Percentiles rank a stretch among this genome's conserved stretches.
phyloP scores from a whole-genome alignment of 176 grass and related monocot genomes.

The Bothriochloa decipiens region DNA sequence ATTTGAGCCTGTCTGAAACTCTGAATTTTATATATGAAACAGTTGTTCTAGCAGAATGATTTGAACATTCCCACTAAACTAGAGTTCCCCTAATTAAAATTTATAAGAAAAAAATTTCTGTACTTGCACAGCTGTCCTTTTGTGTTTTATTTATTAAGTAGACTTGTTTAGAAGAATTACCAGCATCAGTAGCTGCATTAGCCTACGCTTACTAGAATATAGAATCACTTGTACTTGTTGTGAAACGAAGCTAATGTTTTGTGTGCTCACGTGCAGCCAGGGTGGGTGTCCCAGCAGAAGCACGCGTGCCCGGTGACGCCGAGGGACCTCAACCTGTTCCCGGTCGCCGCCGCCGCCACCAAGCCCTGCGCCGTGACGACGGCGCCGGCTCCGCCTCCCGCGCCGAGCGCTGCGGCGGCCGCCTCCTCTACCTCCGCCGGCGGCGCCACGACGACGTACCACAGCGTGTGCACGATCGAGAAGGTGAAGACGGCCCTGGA shows the following conservation, averaged over 20 bases:
- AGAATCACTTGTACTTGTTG: background rate
- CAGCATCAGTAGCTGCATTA: background rate
- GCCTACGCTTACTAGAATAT: no score
- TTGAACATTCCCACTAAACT: background rate
- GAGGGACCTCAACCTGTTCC: conserved; percentile 60
- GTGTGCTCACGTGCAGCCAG: conserved; percentile 36
- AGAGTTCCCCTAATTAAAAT: background rate
- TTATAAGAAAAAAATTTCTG: background rate
- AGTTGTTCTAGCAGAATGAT: background rate
- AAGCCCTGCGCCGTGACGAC: background rate
- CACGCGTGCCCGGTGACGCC: conserved; percentile 25
- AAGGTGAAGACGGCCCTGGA: conserved; percentile 80
- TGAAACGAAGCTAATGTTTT: background rate
- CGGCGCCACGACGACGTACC: conserved; percentile 44
- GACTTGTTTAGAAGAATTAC: background rate
- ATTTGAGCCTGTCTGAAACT: background rate
- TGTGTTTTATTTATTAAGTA: background rate
- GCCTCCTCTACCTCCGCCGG: background rate
- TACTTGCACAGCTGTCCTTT: background rate
- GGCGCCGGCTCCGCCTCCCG: background rate
- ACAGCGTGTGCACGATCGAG: conserved; percentile 94
- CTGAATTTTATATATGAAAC: background rate
- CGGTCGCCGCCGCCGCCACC: conserved; percentile 22
- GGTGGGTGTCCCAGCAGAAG: conserved; percentile 56
- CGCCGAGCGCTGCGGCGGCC: background rate